Percentiles rank a stretch among this genome's conserved stretches.
Evolutionary conservation across 768 basidiomycete genomes (phyloP).

Genomic region (Leucocoprinus sp.): DNA sequence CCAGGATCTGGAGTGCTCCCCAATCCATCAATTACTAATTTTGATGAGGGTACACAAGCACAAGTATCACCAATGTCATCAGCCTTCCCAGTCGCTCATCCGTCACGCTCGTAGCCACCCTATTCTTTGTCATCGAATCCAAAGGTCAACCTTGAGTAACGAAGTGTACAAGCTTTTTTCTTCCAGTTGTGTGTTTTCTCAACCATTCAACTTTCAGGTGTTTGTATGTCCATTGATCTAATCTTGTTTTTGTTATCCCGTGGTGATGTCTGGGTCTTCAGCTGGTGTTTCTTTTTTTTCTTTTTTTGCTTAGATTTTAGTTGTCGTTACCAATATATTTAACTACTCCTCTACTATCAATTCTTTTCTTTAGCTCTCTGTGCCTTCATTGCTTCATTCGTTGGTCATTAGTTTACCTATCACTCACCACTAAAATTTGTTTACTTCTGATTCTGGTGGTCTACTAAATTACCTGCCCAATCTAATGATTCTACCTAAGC

Average conservation of each 20-base stretch:
- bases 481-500: neutral
- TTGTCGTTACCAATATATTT: conserved; percentile 6
- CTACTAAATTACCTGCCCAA: neutral
- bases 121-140: conserved; percentile 5
- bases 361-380: neutral
- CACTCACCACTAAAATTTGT: neutral
- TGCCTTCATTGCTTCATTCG: neutral
- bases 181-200: neutral
- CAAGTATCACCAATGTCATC: conserved; percentile 78
- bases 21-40: conserved; percentile 17
- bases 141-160: no score
- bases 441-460: neutral
- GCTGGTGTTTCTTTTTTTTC: neutral
- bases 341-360: neutral
- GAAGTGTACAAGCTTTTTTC: no score
- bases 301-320: conserved; percentile 1
- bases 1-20: conserved; percentile 32
- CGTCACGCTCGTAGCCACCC: conserved; percentile 15
- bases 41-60: conserved; percentile 36
- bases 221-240: conserved; percentile 10
- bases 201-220: neutral
- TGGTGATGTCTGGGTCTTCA: neutral
- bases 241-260: conserved; percentile 1
- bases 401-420: neutral
- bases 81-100: conserved; percentile 56